phyloP scores from a whole-genome alignment of 495 filamentous ascomycete genomes.

The Penicillium dipodomyicola region DNA sequence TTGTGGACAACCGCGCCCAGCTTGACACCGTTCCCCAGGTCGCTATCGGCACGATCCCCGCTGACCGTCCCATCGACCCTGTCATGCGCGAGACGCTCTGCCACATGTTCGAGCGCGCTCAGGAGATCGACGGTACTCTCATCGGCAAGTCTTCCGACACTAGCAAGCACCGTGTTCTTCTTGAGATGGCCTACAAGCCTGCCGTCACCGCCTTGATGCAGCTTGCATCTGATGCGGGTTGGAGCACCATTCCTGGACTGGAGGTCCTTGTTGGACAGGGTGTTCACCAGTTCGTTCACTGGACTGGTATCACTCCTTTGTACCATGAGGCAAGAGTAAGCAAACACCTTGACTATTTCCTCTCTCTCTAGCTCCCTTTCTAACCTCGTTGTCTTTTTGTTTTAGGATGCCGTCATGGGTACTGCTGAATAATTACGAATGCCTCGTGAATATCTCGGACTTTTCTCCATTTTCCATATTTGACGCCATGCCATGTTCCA shows the following conservation, averaged over 20 bases:
- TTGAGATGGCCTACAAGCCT: conserved; percentile 98
- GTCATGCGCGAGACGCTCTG: conserved; percentile 66
- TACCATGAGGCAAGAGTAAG: conserved; percentile 60
- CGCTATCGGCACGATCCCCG: conserved; percentile 88
- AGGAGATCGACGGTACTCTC: conserved; percentile 34
- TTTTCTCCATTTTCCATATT: neutral
- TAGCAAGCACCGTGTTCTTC: conserved; percentile 55
- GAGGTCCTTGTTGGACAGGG: conserved; percentile 92
- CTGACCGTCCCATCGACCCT: conserved; percentile 77
- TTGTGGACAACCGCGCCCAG: conserved; percentile 54
- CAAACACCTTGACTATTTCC: neutral
- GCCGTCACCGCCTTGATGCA: conserved; percentile 79
- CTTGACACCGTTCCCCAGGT: conserved; percentile 59
- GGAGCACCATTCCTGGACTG: conserved; percentile 79
- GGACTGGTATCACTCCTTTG: conserved; percentile 73
- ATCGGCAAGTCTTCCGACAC: conserved; percentile 27
- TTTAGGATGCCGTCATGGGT: conserved; percentile 32
- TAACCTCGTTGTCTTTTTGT: conserved; percentile 6
- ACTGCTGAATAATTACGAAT: conserved; percentile 8
- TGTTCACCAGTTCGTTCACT: conserved; percentile 74
- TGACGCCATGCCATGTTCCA: conserved; percentile 6
- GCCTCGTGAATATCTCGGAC: conserved; percentile 10
- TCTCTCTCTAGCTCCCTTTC: neutral
- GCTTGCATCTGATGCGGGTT: conserved; percentile 76
- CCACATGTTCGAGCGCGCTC: conserved; percentile 56